Evolutionary conservation across 345 rosid species (phyloP).

Genomic region (Odontarrhena argentea): DNA sequence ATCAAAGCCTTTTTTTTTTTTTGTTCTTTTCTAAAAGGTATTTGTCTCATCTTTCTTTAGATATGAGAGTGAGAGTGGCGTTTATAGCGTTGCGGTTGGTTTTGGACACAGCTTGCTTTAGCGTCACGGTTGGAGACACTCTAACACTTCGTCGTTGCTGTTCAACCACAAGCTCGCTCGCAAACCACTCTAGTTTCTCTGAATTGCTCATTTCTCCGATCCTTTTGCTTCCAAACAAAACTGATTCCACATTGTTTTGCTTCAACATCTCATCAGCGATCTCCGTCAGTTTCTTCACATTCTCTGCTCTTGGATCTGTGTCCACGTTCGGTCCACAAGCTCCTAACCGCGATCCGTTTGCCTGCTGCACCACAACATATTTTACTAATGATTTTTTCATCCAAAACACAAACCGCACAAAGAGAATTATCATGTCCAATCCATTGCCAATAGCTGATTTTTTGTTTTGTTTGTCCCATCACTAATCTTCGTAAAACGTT

Average conservation of each 20-base stretch:
- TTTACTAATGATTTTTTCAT: conserved; percentile 23
- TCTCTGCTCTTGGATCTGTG: conserved; percentile 65
- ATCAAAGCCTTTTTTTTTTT: background rate
- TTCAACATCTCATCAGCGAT: conserved; percentile 94
- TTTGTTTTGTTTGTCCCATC: too few species aligned
- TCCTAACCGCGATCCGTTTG: conserved; percentile 39
- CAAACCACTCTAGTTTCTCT: conserved; percentile 87
- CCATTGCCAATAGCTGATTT: background rate
- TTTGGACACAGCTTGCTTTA: conserved; percentile 76
- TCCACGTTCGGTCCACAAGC: conserved; percentile 57
- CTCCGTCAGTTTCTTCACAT: conserved; percentile 68
- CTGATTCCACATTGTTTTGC: conserved; percentile 93
- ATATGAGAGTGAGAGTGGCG: conserved; percentile 44
- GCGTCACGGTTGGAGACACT: conserved; percentile 91
- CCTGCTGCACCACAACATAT: conserved; percentile 38
- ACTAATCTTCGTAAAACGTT: background rate
- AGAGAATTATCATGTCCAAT: too few species aligned
- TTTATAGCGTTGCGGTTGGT: conserved; percentile 42
- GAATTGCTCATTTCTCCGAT: conserved; percentile 74
- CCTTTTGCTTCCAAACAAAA: conserved; percentile 81
- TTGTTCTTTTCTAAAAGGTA: background rate
- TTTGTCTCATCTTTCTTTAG: conserved; percentile 33
- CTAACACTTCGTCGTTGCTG: conserved; percentile 87
- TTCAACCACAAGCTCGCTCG: conserved; percentile 78
- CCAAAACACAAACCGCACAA: background rate